Base-by-base conservation (phyloP, 225 moss, liverwort and hornwort species). In the Physcomitrellopsis africana region DNA sequence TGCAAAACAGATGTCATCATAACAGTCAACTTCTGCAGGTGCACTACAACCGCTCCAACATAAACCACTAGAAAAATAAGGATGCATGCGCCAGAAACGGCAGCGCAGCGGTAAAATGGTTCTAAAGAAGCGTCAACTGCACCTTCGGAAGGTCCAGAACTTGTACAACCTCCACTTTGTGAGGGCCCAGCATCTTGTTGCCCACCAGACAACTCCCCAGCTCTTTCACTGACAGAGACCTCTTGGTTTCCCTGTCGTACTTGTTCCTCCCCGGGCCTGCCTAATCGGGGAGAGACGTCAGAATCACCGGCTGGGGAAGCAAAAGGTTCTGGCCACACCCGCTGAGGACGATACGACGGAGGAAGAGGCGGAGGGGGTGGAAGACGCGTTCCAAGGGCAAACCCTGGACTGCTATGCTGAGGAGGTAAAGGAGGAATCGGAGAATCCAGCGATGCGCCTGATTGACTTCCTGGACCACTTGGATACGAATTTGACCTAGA, bases 121-220 rank as follows among this genome's bases (percentile, higher is more conserved):
- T 13, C 16, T 49, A 60, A 37, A 13, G 59, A 73, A 64, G 37
- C 67, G 53, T 32, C 9, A 17, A 62, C 17, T 56, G 45, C 70
- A 93, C 93, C 96, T 90, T 96, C 96, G 9, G 75, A 68, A 41
- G 82, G 80, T 57, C 81, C 92, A 70, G 73, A 73, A 70, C 52
- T 74, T 41, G 85, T 53, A 56, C 80, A 76, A 66, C 80, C 63
- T 73, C 82, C 72, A 82, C 54, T 73, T 11, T 89, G 67, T 55
- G 87, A 68, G 54, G 72, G 74, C 63, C 90, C 87, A 76, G 62
- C 83, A 55, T 96, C 96, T 72, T 69, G 80, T 67, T 82, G 86
- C 47, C 71, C 77, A 69, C 70, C 72, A 54, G 63, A 75, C 67
- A 84, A 59, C 59, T 93, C 96, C 37, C 69, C 90, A 60, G 77